Conservation (phyloP, 495 filamentous ascomycete genomes). For the Tuber magnatum region DNA sequence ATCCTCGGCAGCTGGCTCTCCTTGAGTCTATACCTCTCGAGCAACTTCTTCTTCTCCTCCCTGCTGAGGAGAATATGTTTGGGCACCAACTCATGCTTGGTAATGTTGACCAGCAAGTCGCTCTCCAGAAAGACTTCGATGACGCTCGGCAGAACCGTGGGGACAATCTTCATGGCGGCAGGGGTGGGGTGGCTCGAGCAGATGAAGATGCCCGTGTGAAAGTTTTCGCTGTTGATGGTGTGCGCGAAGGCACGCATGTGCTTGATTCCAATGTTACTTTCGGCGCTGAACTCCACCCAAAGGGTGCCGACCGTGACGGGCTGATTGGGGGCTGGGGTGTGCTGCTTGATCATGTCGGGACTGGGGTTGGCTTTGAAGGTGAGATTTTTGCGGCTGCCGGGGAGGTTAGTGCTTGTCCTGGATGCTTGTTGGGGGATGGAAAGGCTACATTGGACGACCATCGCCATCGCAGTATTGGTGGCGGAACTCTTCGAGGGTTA, state of each 20-base stretch:
- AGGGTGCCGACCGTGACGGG: constrained; percentile 71
- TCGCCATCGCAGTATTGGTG: constrained; percentile 57
- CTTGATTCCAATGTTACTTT: constrained; percentile 72
- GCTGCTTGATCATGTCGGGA: constrained; percentile 73
- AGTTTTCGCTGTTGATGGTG: constrained; percentile 65
- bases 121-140: constrained; percentile 94
- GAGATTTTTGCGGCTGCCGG: constrained; percentile 66
- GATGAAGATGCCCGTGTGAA: constrained; percentile 81
- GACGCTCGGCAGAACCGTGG: constrained; percentile 59
- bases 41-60: constrained; percentile 75
- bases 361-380: constrained; percentile 77
- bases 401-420: neutral
- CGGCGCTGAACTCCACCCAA: constrained; percentile 84
- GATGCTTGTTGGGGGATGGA: neutral
- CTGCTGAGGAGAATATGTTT: constrained; percentile 82
- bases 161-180: constrained; percentile 75
- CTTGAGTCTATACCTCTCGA: constrained; percentile 88
- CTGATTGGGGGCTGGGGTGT: constrained; percentile 59
- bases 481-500: constrained; percentile 70
- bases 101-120: constrained; percentile 96
- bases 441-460: constrained; percentile 48
- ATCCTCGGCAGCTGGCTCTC: constrained; percentile 94
- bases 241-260: constrained; percentile 85
- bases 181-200: constrained; percentile 72
- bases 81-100: constrained; percentile 91